A percentile compares a stretch with the other conserved stretches of the same genome.
phyloP scores from a whole-genome alignment of 768 basidiomycete genomes.

The Galerina marginata region DNA sequence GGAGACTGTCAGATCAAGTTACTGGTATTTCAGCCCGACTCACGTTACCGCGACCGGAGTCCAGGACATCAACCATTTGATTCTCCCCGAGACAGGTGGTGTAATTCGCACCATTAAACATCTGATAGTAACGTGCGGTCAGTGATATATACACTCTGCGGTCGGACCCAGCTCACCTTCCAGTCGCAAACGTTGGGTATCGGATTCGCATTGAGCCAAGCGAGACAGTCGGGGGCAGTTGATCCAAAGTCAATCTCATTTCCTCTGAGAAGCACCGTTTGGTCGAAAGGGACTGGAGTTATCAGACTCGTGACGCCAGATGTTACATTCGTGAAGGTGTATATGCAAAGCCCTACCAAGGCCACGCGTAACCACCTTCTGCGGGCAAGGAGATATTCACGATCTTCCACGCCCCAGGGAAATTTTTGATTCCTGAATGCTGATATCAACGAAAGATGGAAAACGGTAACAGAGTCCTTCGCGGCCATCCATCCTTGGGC shows the following conservation, averaged over 20 bases:
- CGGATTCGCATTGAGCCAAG: conserved; percentile 16
- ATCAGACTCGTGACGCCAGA: conserved; percentile 23
- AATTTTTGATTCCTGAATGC: conserved; percentile 20
- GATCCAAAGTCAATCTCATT: conserved; percentile 26
- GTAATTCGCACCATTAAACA: conserved; percentile 15
- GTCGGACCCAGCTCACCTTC: conserved; percentile 2
- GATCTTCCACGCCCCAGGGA: conserved; percentile 17
- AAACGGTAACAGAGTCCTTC: conserved; percentile 2
- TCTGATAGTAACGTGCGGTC: neutral
- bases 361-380: conserved; percentile 5
- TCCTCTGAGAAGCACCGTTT: conserved; percentile 11
- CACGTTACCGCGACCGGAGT: conserved; percentile 27
- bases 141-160: neutral
- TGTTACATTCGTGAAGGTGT: conserved; percentile 18
- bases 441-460: conserved; percentile 18
- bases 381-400: conserved; percentile 3
- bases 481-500: conserved; percentile 20
- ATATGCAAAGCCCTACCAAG: conserved; percentile 17
- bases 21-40: conserved; percentile 2
- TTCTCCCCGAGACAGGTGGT: conserved; percentile 28
- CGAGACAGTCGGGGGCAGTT: conserved; percentile 18
- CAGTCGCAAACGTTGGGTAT: conserved; percentile 16
- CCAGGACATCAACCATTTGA: conserved; percentile 27
- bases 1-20: neutral
- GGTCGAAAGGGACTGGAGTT: conserved; percentile 18